Conservation (phyloP, 495 filamentous ascomycete species). For the Tuber brumale region DNA sequence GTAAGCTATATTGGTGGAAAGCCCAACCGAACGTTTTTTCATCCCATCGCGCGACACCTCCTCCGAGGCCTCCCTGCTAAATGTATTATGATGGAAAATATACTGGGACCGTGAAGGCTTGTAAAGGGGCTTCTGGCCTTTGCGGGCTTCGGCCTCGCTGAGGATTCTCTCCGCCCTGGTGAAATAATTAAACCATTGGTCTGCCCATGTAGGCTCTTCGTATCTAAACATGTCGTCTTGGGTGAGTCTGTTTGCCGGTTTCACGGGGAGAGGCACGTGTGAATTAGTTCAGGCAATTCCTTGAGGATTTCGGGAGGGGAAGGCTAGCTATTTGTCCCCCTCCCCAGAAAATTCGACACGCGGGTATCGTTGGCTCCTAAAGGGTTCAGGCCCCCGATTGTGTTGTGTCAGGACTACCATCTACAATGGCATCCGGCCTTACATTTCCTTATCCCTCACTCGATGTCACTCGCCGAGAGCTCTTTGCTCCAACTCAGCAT, state of each 20-base stretch:
- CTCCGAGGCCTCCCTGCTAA: background rate
- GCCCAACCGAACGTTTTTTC: background rate
- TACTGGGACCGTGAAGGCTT: background rate
- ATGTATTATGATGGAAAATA: background rate
- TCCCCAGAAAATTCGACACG: background rate
- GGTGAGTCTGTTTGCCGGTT: background rate
- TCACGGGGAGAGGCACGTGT: background rate
- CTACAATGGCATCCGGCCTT: background rate
- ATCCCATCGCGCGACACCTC: background rate
- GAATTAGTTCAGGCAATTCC: background rate
- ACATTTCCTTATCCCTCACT: background rate
- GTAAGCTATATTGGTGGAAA: background rate
- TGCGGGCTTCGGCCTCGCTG: background rate
- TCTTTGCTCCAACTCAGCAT: background rate
- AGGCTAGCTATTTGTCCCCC: background rate
- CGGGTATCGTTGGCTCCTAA: background rate
- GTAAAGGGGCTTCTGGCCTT: background rate
- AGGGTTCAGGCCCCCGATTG: background rate
- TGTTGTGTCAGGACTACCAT: background rate
- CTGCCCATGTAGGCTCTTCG: background rate
- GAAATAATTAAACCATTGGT: background rate
- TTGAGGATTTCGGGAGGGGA: background rate
- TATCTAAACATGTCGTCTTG: background rate
- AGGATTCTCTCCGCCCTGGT: background rate
- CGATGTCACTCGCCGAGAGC: background rate